phyloP scores from a whole-genome alignment of 2,329 filamentous ascomycete genomes.

The Aspergillus viridinutans region DNA sequence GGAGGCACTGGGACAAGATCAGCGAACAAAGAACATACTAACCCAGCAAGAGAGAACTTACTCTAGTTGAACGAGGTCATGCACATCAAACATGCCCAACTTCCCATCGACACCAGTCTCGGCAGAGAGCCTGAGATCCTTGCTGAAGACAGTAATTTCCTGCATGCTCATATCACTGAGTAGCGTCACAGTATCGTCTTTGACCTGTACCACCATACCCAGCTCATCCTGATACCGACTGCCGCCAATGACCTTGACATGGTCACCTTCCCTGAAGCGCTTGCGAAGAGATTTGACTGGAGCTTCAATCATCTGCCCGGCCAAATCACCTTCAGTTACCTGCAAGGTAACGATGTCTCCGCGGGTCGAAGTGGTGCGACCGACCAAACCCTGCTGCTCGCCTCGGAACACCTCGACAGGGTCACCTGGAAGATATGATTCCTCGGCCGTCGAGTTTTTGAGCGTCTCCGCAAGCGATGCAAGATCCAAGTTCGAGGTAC shows the following conservation, averaged over 20 bases:
- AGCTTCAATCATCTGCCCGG: slow-evolving; percentile 82
- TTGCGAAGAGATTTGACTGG: slow-evolving; percentile 90
- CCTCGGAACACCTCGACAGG: slow-evolving; percentile 95
- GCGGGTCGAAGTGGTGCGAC: slow-evolving; percentile 78
- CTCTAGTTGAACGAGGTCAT: slow-evolving; percentile 92
- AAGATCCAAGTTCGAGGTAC: slow-evolving; percentile 88
- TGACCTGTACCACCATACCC: slow-evolving; percentile 92
- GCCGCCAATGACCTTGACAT: slow-evolving; percentile 97
- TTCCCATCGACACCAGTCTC: slow-evolving; percentile 81
- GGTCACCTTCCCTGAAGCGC: slow-evolving; percentile 86
- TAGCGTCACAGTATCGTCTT: slow-evolving; percentile 86
- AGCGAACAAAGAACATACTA: slow-evolving; percentile 16
- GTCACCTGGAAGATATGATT: slow-evolving; percentile 86
- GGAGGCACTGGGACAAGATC: slow-evolving; percentile 53
- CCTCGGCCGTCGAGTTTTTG: slow-evolving; percentile 74
- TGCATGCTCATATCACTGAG: slow-evolving; percentile 88
- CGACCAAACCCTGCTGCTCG: slow-evolving; percentile 87
- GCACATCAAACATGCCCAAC: slow-evolving; percentile 83
- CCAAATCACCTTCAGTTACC: slow-evolving; percentile 76
- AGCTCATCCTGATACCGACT: slow-evolving; percentile 93
- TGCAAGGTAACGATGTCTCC: slow-evolving; percentile 87
- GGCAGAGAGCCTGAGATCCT: slow-evolving; percentile 87
- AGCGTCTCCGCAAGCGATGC: slow-evolving; percentile 85
- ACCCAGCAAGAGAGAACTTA: slow-evolving; percentile 34
- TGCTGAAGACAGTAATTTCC: slow-evolving; percentile 97